These are phyloP conservation scores for Penicillium bialowiezense DNA, from an alignment of 495 filamentous ascomycete genomes.

Conservation along the genomic window DNA sequence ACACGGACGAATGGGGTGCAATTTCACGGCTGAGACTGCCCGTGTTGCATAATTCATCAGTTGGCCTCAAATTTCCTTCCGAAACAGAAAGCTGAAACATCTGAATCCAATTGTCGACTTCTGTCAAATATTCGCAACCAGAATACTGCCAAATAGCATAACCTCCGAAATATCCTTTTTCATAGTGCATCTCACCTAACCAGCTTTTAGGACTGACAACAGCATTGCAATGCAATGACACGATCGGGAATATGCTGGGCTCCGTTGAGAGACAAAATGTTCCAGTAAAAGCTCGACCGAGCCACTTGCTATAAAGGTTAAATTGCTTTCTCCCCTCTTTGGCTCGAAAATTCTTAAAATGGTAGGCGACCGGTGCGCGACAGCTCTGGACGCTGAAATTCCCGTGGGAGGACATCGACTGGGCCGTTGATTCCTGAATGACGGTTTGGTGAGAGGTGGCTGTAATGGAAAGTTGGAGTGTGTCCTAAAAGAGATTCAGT, in stretches of 20 bases:
- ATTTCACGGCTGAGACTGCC: too few species aligned
- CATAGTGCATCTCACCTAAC: background rate
- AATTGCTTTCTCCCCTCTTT: conserved; percentile 4
- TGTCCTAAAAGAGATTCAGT: background rate
- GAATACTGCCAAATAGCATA: too few species aligned
- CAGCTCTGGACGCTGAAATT: too few species aligned
- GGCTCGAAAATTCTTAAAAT: background rate
- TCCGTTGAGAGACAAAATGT: conserved; percentile 4
- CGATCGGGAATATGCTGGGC: conserved; percentile 2
- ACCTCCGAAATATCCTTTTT: too few species aligned
- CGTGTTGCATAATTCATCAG: background rate
- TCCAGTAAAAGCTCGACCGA: background rate
- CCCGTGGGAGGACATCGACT: too few species aligned
- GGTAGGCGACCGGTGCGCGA: background rate
- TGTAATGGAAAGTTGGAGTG: conserved; percentile 8
- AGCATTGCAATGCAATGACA: conserved; percentile 5
- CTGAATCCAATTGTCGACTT: background rate
- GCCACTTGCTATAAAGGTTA: conserved; percentile 3
- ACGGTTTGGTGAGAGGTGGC: background rate
- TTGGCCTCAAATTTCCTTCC: background rate
- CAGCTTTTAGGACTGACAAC: conserved; percentile 1
- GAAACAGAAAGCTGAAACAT: background rate
- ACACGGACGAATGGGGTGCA: too few species aligned
- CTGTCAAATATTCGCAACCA: too few species aligned
- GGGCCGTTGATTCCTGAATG: background rate